Evolutionary conservation across 257 asterid species (phyloP), one percentile per base, ranked within the genome.

Genomic region (Asclepias syriaca): DNA sequence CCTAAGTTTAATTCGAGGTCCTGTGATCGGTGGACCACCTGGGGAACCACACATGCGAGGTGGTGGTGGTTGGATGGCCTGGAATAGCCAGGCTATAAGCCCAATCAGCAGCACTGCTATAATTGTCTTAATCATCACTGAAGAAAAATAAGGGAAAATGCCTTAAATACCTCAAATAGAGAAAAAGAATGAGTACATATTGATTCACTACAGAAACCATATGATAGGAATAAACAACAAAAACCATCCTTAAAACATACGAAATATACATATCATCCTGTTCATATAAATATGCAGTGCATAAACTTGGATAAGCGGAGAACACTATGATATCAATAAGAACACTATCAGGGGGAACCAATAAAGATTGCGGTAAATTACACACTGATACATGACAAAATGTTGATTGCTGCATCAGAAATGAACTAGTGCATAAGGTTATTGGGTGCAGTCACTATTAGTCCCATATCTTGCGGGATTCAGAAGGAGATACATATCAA

Each of bases 1-100:
- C 70, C 94, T 83, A 49, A 92, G 96, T 74, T 75, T 85, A 69
- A 92, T 80, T 80, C 96, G 60, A n/a, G 96, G 85, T 29, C 88
- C 94, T 14, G 85, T 84, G 50, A 88, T n/a, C 27, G 81, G 71
- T 18, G 96, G 92, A 68, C 96, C 90, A 3, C 78, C 82, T 0
- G 57, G 79, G 29, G 93, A 87, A 54, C 95, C 96, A 84, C 97
- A 87, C 15, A 83, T 75, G 54, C 76, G 82, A 2, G 96, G 89
- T 8, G 87, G 75, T 34, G 98, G 92, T 73, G 98, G 94, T 54
- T 75, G 66, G 12, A 86, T 72, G 49, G 81, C 79, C 68, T 81
- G 84, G 71, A 86, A 81, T 19, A 79, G 81, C 93, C 92, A 89
- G 19, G 90, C 93, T 56, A 88, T 77, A 72, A 82, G 27, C 72